Base-by-base conservation (phyloP, 257 asterid species). In the Ligustrum vulgare region DNA sequence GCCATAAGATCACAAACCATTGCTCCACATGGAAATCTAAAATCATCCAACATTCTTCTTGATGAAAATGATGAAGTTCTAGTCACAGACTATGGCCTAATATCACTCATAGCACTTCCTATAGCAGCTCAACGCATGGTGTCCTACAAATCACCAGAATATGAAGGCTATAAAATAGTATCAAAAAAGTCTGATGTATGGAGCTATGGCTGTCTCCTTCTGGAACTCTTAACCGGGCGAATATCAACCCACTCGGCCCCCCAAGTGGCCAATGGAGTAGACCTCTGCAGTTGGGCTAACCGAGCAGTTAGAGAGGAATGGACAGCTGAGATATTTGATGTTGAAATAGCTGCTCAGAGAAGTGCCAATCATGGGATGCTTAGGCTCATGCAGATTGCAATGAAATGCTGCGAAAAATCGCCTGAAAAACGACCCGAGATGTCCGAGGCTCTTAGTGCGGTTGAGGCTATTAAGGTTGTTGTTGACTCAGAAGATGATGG, bases 321-420 rank as follows among this genome's bases (percentile, higher is more conserved):
- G 98, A 90, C 98, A 34, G 97, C 96, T 34, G 98, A 92, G 92
- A 88, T 92, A 7, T 92, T 92, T 13, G 98, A 92, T 43, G 80
- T 85, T 11, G 98, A 92, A 85, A 86, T 92, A 3, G 86, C 92
- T 64, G 87, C 80, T 68, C 90, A 85, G 73, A 89, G 88, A 75
- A 86, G 89, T 1, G 92, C 96, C 32, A 87, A 83, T 79, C 80
- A 84, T 64, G 95, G 87, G 70, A 89, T 90, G 98, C 69, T 92
- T 71, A 82, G 77, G 73, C 75, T 90, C 78, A 71, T 88, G 88
- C 92, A 87, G 75, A 82, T 89, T 34, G 98, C 92, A 8, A 69
- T 92, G 77, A 83, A 74, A 23, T 90, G 98, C 68, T 85, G 96
- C 70, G 96, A 89, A 0, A 86, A 64, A 69, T 78, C 77, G 69